Base-by-base conservation (phyloP, 1,139 yeast genomes). In the Diutina pseudorugosa region DNA sequence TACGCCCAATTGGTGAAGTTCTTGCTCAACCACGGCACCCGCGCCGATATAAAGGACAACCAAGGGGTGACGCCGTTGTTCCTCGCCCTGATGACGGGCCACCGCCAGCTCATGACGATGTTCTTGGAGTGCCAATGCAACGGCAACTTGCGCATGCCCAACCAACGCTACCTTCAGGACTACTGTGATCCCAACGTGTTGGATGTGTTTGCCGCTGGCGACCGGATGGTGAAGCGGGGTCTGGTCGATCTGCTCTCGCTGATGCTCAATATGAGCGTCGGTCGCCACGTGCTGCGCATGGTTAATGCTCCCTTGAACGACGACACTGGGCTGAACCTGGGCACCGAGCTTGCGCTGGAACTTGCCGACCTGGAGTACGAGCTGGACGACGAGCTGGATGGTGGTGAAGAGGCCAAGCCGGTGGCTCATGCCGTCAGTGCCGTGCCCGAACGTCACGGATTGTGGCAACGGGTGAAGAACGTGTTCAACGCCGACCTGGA, bases 31-130 rank as follows among this genome's bases (percentile, higher is more conserved):
- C 84, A 81, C 61, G 97, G 97, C 4, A 91, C 95, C 36, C 79
- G 87, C 60, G 75, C 85, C 51, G 95, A 89, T 64, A 68, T 76
- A 41, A 79, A 78, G 59, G 98, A 91, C 64, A 74, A 76, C 51
- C 87, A 85, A 64, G 97, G 96, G 1, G 78, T 82, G 58, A 85
- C 96, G 0, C 95, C 98, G 12, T 71, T 93, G 54, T 96, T 90
- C 66, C 82, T 85, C 62, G 96, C 97, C 0, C 80, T 91, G 21
- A 67, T 90, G 60, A 72, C 77, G 58, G 96, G 96, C 16, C 79
- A 84, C 61, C 70, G 86, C 51, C 79, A 77, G 50, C 72, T 83
- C 55, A 82, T 83, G 55, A 69, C 74, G 52, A 66, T 82, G 52
- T 73, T 85, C 58, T 65, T 83, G 48, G 79, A 75, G 47, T 82